A percentile compares a stretch with the other conserved stretches of the same genome.
Evolutionary conservation across 257 asterid species (phyloP).

Genomic region (Lithospermum erythrorhizon): DNA sequence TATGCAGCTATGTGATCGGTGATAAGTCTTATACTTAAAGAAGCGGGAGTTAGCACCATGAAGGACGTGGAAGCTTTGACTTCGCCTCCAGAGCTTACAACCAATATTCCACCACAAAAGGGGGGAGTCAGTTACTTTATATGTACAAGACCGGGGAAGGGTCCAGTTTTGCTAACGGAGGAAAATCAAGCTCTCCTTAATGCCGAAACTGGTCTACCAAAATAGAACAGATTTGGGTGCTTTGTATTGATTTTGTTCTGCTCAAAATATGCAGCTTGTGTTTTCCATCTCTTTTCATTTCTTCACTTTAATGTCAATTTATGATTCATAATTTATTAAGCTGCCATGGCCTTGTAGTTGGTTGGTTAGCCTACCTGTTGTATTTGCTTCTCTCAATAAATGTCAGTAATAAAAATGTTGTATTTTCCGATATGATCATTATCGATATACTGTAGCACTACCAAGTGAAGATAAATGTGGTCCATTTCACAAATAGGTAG

Average conservation of each 20-base stretch:
- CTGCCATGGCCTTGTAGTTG: constrained; percentile 66
- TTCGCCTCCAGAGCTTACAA: constrained; percentile 77
- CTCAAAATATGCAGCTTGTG: not conserved
- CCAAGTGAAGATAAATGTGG: no score
- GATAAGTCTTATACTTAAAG: constrained; percentile 74
- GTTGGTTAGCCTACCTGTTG: constrained; percentile 57
- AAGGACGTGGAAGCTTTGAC: constrained; percentile 62
- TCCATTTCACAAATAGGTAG: no score
- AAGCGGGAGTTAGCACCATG: constrained; percentile 61
- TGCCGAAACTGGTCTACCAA: constrained; percentile 69
- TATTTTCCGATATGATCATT: no score
- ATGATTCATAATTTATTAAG: no score
- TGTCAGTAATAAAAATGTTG: no score
- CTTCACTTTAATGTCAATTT: constrained; percentile 6
- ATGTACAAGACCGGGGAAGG: constrained; percentile 48
- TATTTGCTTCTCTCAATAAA: no score
- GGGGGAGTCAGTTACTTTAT: constrained; percentile 94
- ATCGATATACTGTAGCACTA: no score
- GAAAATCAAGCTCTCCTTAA: constrained; percentile 62
- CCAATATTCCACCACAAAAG: constrained; percentile 33
- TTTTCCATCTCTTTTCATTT: not conserved
- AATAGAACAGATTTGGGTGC: constrained; percentile 26
- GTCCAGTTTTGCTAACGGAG: constrained; percentile 67
- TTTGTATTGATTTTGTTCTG: constrained; percentile 9
- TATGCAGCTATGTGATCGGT: constrained; percentile 76